A percentile compares a stretch with the other conserved stretches of the same genome.
These are phyloP conservation scores for Penicillium fimorum DNA, from an alignment of 495 filamentous ascomycete species.

Conservation along the genomic window DNA sequence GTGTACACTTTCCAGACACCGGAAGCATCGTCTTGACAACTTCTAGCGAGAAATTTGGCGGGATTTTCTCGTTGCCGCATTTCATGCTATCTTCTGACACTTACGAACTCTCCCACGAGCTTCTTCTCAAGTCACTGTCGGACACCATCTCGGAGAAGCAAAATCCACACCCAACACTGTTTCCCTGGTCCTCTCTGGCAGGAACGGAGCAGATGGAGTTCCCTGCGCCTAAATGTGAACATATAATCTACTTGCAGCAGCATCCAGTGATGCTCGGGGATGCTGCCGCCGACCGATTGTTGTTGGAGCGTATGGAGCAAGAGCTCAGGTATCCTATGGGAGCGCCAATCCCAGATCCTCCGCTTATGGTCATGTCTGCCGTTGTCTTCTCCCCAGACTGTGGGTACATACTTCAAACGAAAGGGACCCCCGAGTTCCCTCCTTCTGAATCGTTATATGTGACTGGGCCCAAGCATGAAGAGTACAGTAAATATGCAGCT, in stretches of 20 bases:
- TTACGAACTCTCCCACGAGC: slow-evolving; percentile 62
- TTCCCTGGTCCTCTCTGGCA: slow-evolving; percentile 65
- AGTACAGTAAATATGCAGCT: slow-evolving; percentile 63
- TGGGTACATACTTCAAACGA: slow-evolving; percentile 84
- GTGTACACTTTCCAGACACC: slow-evolving; percentile 75
- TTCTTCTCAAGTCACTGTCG: slow-evolving; percentile 70
- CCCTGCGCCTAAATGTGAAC: slow-evolving; percentile 78
- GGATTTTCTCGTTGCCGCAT: slow-evolving; percentile 85
- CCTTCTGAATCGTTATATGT: slow-evolving; percentile 66
- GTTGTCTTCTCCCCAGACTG: slow-evolving; percentile 93
- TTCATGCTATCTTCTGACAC: slow-evolving; percentile 64
- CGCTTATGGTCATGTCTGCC: slow-evolving; percentile 75
- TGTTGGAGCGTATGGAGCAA: slow-evolving; percentile 69
- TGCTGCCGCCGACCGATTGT: slow-evolving; percentile 29
- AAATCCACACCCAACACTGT: slow-evolving; percentile 47
- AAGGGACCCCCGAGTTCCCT: slow-evolving; percentile 71
- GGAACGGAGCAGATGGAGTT: slow-evolving; percentile 56
- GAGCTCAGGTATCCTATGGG: slow-evolving; percentile 86
- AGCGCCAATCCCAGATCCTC: slow-evolving; percentile 63
- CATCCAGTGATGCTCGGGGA: slow-evolving; percentile 52
- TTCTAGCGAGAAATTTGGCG: slow-evolving; percentile 87
- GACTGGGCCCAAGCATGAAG: slow-evolving; percentile 73
- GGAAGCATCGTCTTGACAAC: slow-evolving; percentile 80
- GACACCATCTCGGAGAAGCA: slow-evolving; percentile 60
- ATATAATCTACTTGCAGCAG: slow-evolving; percentile 82